These are phyloP conservation scores for Suillus plorans DNA, from an alignment of 768 basidiomycete species.

Conservation along the genomic window DNA sequence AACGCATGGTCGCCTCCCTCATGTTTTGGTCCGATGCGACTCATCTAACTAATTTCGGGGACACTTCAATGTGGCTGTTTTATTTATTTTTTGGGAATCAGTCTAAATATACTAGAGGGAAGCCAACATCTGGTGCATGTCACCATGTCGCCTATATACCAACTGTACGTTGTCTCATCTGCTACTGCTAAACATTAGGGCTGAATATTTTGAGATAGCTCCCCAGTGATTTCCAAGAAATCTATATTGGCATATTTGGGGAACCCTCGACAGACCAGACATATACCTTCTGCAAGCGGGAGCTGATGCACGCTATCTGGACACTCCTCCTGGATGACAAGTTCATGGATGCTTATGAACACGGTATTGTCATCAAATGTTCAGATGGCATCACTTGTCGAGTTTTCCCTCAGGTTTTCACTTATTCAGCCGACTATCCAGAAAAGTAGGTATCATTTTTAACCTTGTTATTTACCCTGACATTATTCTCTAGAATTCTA, in stretches of 20 bases:
- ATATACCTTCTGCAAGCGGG: conserved; percentile 6
- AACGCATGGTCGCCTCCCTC: conserved; percentile 11
- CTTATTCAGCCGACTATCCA: too few species aligned
- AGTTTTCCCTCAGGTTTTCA: too few species aligned
- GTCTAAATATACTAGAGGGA: too few species aligned
- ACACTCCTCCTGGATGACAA: conserved; percentile 13
- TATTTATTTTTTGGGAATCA: too few species aligned
- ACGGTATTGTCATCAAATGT: too few species aligned
- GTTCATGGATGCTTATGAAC: conserved; percentile 10
- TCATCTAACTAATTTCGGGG: conserved; percentile 21
- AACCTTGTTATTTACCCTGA: too few species aligned
- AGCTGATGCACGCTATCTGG: conserved; percentile 19
- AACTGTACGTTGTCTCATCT: neutral
- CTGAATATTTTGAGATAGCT: conserved; percentile 9
- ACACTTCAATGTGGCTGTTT: neutral
- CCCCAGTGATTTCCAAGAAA: conserved; percentile 14
- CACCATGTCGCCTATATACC: conserved; percentile 2
- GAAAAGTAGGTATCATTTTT: too few species aligned
- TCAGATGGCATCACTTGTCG: too few species aligned
- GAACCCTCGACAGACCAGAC: conserved; percentile 4
- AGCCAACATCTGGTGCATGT: too few species aligned
- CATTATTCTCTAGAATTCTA: too few species aligned
- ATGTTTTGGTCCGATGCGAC: conserved; percentile 29
- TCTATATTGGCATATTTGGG: neutral
- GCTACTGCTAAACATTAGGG: neutral